phyloP scores from a whole-genome alignment of 2,329 filamentous ascomycete species.

The Curvularia hawaiiensis region DNA sequence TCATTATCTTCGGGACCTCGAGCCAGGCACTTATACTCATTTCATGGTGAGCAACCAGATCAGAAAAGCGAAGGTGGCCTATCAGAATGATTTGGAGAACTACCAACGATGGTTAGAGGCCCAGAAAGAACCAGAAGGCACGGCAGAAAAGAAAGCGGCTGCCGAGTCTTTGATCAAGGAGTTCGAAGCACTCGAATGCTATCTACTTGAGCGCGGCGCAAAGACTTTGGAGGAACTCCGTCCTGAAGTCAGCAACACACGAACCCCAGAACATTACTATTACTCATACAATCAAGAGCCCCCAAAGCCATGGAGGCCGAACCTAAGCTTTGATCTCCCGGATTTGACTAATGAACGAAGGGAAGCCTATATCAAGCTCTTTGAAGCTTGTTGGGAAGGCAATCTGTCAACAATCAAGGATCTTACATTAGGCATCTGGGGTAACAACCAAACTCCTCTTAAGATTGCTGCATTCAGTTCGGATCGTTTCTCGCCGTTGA shows the following conservation, averaged over 20 bases:
- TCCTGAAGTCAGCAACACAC: not conserved
- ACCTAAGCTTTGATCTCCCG: conserved; percentile 52
- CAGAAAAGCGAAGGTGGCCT: conserved; percentile 43
- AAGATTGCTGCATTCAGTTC: conserved; percentile 65
- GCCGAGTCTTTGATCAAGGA: conserved; percentile 58
- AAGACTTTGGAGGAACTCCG: conserved; percentile 69
- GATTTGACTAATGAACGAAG: conserved; percentile 60
- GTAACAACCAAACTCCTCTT: conserved; percentile 59
- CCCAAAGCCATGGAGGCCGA: conserved; percentile 21
- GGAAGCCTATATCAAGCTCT: conserved; percentile 68
- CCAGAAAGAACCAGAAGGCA: conserved; percentile 33
- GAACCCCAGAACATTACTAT: not conserved
- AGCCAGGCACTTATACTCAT: conserved; percentile 64
- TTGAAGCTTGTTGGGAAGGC: conserved; percentile 76
- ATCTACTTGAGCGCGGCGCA: conserved; percentile 63
- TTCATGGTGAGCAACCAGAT: conserved; percentile 56
- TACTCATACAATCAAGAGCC: conserved; percentile 9
- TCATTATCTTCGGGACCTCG: conserved; percentile 58
- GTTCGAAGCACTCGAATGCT: conserved; percentile 61
- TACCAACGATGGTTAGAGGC: conserved; percentile 31
- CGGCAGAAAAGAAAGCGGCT: conserved; percentile 61
- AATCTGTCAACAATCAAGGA: conserved; percentile 69
- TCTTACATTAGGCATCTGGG: conserved; percentile 66
- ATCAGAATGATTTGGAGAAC: conserved; percentile 44
- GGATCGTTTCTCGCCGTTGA: conserved; percentile 64